Base-by-base conservation (phyloP, 2,329 filamentous ascomycete genomes). In the Microdochium bolleyi region DNA sequence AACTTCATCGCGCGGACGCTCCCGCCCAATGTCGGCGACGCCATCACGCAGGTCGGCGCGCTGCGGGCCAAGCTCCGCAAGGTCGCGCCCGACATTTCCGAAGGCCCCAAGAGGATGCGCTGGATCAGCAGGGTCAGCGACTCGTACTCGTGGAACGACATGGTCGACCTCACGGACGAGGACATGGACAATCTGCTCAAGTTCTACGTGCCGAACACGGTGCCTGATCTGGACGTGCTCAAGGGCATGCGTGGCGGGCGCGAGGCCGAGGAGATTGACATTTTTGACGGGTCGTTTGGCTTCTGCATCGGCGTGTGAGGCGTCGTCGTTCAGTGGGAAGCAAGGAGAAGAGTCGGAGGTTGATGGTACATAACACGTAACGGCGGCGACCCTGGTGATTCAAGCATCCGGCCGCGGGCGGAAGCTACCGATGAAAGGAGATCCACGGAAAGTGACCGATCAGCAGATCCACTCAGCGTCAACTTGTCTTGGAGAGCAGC, bases 91-190 rank as follows among this genome's bases (percentile, higher is more conserved):
- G 75, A 75, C 9, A 69, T 75, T 2, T 84, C 87, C 51, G 87
- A 95, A 54, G 87, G 91, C 0, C 84, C 88, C 1, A 95, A 91
- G 74, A 77, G 92, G 55, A 97, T 97, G 92, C 80, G 85, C 58
- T 97, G 92, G 91, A 97, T 97, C 88, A 90, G 85, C 49, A 86
- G 83, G 58, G 89, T 97, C 34, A 96, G 92, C 72, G 90, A 96
- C 61, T 78, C 84, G 34, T 96, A 92, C 77, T 85, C 79, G 51
- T 82, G 95, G 67, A 86, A 95, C 56, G 88, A 96, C 56, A 80
- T 97, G 60, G 92, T 89, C 59, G 80, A 82, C 32, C 84, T 97
- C 78, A 83, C 81, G 21, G 88, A 94, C 50, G 80, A 86, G 61
- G 92, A 92, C 62, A 95, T 97, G 88, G 84, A 88, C 52, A 80